These are phyloP conservation scores for Coemansia sp. DNA, from an alignment of 192 early-diverging fungal genomes.

Conservation along the genomic window DNA sequence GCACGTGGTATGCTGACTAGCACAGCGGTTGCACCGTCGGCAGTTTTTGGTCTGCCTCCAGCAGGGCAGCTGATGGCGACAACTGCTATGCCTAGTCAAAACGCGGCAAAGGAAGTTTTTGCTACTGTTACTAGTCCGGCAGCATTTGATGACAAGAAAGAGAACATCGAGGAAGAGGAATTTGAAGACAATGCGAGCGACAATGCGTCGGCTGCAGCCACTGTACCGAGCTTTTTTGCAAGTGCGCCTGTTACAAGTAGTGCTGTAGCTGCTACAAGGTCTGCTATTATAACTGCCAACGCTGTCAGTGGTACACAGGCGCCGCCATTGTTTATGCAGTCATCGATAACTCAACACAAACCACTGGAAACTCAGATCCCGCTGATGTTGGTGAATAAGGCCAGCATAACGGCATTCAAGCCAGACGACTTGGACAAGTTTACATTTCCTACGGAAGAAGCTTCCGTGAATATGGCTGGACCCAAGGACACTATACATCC, in stretches of 20 bases:
- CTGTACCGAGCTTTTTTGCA: not conserved
- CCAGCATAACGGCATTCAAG: slow-evolving; percentile 35
- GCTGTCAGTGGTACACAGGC: not conserved
- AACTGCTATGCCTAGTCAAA: not conserved
- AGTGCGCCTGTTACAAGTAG: not conserved
- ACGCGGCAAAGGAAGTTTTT: not conserved
- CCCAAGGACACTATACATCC: not conserved
- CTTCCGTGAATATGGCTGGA: slow-evolving; percentile 33
- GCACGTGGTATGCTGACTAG: slow-evolving; percentile 17
- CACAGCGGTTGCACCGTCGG: slow-evolving; percentile 26
- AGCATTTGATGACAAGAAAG: slow-evolving; percentile 2
- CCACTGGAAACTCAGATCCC: slow-evolving; percentile 9
- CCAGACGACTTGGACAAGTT: slow-evolving; percentile 52
- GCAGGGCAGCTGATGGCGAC: slow-evolving; percentile 1
- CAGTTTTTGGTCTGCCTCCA: slow-evolving; percentile 5
- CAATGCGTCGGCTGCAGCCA: not conserved
- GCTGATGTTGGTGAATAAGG: slow-evolving; percentile 33
- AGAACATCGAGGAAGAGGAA: too few species aligned
- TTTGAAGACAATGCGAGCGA: slow-evolving; percentile 14
- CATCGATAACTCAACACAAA: not conserved
- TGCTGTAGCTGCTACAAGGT: not conserved
- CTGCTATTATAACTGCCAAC: too few species aligned
- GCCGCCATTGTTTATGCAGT: not conserved
- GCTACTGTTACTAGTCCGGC: not conserved
- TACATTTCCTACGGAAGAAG: slow-evolving; percentile 38